These are phyloP conservation scores for Fremontodendron californicum DNA, from an alignment of 345 rosid genomes.

Conservation along the genomic window DNA sequence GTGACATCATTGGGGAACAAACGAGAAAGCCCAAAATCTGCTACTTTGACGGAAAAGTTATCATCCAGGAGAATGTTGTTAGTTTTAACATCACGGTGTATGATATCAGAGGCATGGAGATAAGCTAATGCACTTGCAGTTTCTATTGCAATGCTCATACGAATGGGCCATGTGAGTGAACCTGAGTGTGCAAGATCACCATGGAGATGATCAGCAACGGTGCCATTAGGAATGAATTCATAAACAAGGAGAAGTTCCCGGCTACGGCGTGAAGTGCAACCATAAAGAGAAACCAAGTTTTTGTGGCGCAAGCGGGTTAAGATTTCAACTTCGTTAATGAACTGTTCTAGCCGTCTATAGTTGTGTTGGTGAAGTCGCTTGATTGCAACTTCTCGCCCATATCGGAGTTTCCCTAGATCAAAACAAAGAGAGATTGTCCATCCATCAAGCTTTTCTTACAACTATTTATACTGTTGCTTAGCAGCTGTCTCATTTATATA, in stretches of 20 bases:
- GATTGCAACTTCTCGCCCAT: conserved; percentile 71
- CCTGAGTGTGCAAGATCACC: conserved; percentile 35
- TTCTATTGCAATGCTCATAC: conserved; percentile 60
- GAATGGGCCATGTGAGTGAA: conserved; percentile 44
- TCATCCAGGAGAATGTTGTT: conserved; percentile 60
- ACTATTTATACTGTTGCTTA: not conserved
- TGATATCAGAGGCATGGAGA: conserved; percentile 55
- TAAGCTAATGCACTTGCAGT: conserved; percentile 59
- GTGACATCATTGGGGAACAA: conserved; percentile 50
- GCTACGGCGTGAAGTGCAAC: conserved; percentile 56
- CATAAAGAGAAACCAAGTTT: conserved; percentile 65
- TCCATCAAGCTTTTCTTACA: conserved; percentile 6
- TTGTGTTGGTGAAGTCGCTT: conserved; percentile 63
- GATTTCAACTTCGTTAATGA: conserved; percentile 56
- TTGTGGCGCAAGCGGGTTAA: conserved; percentile 58
- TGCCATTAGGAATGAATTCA: conserved; percentile 57
- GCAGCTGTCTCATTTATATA: not conserved
- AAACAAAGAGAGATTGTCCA: not conserved
- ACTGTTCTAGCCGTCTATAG: conserved; percentile 41
- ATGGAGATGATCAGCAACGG: conserved; percentile 62
- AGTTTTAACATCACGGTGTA: conserved; percentile 69
- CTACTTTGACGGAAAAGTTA: conserved; percentile 55
- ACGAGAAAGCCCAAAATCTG: conserved; percentile 65
- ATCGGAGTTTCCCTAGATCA: conserved; percentile 49
- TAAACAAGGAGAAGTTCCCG: conserved; percentile 62